Evolutionary conservation across 1,139 yeast species (phyloP), one percentile per base, ranked within the genome.

Genomic region (Sugiyamaella neomexicana): DNA sequence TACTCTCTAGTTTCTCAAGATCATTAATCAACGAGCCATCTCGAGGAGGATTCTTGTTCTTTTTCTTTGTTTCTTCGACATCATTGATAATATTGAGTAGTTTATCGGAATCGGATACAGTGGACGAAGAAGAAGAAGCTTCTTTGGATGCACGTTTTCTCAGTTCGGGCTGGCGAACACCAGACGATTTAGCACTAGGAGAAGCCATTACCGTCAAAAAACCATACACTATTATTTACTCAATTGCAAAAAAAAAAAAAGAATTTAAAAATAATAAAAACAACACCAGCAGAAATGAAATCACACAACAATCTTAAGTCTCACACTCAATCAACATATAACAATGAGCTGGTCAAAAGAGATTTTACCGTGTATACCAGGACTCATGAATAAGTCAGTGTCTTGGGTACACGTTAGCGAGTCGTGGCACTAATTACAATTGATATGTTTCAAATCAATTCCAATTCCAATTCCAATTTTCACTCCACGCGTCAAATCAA

Each of bases 1-100:
- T 65, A 8, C 77, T 64, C 70, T 82, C 86, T 25, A 79, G 61
- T 45, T 48, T 42, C 6, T 36, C 41, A 13, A 38, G 44, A 13
- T 53, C 48, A 29, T 41, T 47, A n/a, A 47, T 47, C 13, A 47
- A 36, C 20, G 51, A 47, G 8, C 51, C 51, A 20, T 47, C 51
- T 23, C 15, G 12, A 5, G 46, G 12, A 2, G 45, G 29, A 17
- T 39, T 39, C 4, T 16, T 17, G 23, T 9, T 12, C 23, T 39
- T 39, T 13, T 41, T 47, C 39, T 39, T 39, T 13, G 31, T 40
- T n/a, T 39, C 39, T 16, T 47, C 16, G n/a, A 12, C 23, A 29
- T 38, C 45, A 17, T 39, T 34, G 29, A 47, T 40, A 13, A 47
- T 40, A 38, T 46, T 17, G 13, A 29, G 40, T 1, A 39, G 36